Evolutionary conservation across 2,329 filamentous ascomycete species (phyloP), one percentile per base, ranked within the genome.

Genomic region (Alternaria brassicicola): DNA sequence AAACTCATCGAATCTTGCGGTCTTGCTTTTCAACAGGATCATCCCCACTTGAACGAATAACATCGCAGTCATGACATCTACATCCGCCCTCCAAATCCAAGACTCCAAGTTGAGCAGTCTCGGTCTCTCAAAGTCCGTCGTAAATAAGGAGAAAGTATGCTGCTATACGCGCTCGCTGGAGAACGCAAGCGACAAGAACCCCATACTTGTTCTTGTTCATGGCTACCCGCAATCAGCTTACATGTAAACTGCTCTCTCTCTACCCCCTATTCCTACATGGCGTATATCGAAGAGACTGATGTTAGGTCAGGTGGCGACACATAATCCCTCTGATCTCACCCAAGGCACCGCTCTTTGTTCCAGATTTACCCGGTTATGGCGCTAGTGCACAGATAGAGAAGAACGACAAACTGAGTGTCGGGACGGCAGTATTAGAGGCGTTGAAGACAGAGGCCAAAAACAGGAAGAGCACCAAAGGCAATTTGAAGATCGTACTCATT

Each of bases 401-500:
- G 25, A 69, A 73, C 36, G 72, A 75, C 58, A 77, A 76, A 41
- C 50, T 72, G 17, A 66, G 57, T 10, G 61, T 74, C n/a, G 73
- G 73, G 3, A 67, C 55, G 7, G 57, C 67, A 1, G 17, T 74
- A 15, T 38, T 75, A 1, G 57, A 65, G 1, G 71, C 71, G 1
- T 57, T 77, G 3, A 57, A 63, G 21, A 68, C 68, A 1, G 64
- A 71, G 48, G 35, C 72, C 8, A 61, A 67, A n/a, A 54, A 64
- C 1, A 23, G 43, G 10, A 47, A 47, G 4, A 65, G 60, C 15
- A 47, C 15, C 2, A 12, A 61, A 6, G 26, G 15, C 3, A 6
- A 48, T 13, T 59, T 70, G 3, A 72, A 71, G 1, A 55, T 75
- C 6, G 39, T 76, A 1, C 58, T 88, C 19, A 83, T 83, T 55